Conservation (phyloP, 371 early-diverging fungal genomes). For the Entomophthora muscae region DNA sequence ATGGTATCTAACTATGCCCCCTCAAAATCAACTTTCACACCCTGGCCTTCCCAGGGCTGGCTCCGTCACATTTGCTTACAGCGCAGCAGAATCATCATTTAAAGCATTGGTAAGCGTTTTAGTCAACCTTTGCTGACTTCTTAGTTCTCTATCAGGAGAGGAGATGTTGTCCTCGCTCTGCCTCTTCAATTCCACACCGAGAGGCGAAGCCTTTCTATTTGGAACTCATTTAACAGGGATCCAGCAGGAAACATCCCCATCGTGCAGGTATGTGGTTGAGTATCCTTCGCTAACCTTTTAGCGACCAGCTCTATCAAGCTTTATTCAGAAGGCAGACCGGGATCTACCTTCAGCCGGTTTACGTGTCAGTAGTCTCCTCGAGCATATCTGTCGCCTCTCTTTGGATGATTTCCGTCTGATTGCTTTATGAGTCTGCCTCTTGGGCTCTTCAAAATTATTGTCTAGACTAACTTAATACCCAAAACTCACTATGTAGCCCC, state of each 20-base stretch:
- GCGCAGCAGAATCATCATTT: background rate
- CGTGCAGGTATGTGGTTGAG: background rate
- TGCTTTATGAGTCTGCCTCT: background rate
- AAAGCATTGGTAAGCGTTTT: background rate
- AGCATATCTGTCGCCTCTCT: background rate
- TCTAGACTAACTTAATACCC: too few relatives aligned
- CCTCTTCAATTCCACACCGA: background rate
- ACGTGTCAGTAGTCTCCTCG: background rate
- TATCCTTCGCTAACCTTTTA: background rate
- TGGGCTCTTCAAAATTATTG: too few relatives aligned
- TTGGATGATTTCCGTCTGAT: background rate
- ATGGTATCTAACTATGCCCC: conserved; percentile 2
- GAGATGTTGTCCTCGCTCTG: background rate
- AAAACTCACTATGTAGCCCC: too few relatives aligned
- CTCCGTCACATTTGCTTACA: background rate
- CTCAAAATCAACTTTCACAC: background rate
- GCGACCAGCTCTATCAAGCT: background rate
- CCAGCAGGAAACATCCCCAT: background rate
- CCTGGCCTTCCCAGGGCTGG: conserved; percentile 5
- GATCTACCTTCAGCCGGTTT: background rate
- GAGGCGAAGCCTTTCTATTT: background rate
- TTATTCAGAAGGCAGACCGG: background rate
- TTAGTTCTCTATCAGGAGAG: background rate
- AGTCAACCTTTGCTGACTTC: background rate
- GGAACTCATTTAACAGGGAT: background rate